Conservation (phyloP, 169 alveolate genomes). For the Plasmodium chabaudi region DNA sequence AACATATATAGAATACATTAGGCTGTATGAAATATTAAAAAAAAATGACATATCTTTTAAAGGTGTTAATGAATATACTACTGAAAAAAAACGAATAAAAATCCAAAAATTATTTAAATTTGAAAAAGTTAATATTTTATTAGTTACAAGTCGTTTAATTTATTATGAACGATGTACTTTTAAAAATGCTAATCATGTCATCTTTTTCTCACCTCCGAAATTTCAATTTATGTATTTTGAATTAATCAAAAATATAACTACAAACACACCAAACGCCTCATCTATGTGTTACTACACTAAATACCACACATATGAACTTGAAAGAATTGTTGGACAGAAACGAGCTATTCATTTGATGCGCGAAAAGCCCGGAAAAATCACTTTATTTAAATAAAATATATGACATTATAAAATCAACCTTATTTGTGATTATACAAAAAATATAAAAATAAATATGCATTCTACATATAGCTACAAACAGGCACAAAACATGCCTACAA, state of each 20-base stretch:
- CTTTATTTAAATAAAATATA: constrained; percentile 76
- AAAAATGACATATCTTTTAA: constrained; percentile 69
- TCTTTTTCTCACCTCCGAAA: constrained; percentile 70
- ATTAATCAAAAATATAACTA: constrained; percentile 46
- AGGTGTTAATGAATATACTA: constrained; percentile 73
- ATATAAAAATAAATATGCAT: not conserved
- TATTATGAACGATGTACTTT: constrained; percentile 72
- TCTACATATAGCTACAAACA: no score
- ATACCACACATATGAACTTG: constrained; percentile 82
- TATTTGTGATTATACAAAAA: not conserved
- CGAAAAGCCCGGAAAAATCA: constrained; percentile 81
- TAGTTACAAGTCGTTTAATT: constrained; percentile 66
- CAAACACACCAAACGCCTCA: constrained; percentile 43
- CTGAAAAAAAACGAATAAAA: constrained; percentile 49
- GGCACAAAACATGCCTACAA: no score
- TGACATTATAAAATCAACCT: not conserved
- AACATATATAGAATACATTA: constrained; percentile 63
- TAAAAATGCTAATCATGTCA: constrained; percentile 65
- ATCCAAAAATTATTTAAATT: constrained; percentile 53
- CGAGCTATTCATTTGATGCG: constrained; percentile 72
- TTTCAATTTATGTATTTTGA: constrained; percentile 62
- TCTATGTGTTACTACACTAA: constrained; percentile 82
- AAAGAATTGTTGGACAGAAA: constrained; percentile 81
- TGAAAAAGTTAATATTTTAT: constrained; percentile 58
- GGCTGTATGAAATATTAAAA: constrained; percentile 48